Conservation (phyloP, 2,329 filamentous ascomycete genomes). For the Phyllosticta capitalensis region DNA sequence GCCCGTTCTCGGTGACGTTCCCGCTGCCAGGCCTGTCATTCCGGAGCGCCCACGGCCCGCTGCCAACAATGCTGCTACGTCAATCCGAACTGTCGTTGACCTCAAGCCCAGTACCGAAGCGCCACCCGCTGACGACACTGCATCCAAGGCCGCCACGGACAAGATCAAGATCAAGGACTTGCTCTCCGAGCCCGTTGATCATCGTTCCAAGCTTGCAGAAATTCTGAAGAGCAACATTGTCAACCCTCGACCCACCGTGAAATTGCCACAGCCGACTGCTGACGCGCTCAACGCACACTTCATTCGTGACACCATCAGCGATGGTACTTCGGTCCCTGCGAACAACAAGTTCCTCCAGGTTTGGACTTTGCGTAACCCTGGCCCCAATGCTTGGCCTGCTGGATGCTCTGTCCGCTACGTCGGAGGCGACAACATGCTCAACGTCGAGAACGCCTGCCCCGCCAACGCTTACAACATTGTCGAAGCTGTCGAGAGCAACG, state of each 20-base stretch:
- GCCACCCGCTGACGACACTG: slow-evolving; percentile 23
- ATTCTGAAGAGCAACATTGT: slow-evolving; percentile 14
- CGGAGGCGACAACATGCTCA: slow-evolving; percentile 93
- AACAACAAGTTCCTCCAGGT: slow-evolving; percentile 76
- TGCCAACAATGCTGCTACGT: slow-evolving; percentile 44
- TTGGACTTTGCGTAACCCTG: slow-evolving; percentile 84
- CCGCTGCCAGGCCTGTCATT: slow-evolving; percentile 36
- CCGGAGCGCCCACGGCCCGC: slow-evolving; percentile 41
- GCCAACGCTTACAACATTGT: slow-evolving; percentile 69
- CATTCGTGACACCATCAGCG: slow-evolving; percentile 65
- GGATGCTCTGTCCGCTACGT: slow-evolving; percentile 87
- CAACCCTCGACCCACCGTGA: not conserved
- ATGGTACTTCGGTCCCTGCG: slow-evolving; percentile 63
- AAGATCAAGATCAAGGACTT: slow-evolving; percentile 33
- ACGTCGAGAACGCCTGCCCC: slow-evolving; percentile 72
- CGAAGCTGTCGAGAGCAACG: slow-evolving; percentile 73
- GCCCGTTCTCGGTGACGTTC: slow-evolving; percentile 62
- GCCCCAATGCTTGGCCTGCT: slow-evolving; percentile 69
- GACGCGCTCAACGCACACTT: slow-evolving; percentile 54
- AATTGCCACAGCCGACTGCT: slow-evolving; percentile 12
- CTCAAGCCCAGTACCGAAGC: slow-evolving; percentile 46
- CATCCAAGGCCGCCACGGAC: slow-evolving; percentile 27
- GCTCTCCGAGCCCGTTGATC: slow-evolving; percentile 25
- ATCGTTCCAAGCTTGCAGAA: slow-evolving; percentile 22
- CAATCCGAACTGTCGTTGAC: slow-evolving; percentile 54